Evolutionary conservation across 768 basidiomycete species (phyloP), one percentile per base, ranked within the genome.

Genomic region (Tubosaeta sp.): DNA sequence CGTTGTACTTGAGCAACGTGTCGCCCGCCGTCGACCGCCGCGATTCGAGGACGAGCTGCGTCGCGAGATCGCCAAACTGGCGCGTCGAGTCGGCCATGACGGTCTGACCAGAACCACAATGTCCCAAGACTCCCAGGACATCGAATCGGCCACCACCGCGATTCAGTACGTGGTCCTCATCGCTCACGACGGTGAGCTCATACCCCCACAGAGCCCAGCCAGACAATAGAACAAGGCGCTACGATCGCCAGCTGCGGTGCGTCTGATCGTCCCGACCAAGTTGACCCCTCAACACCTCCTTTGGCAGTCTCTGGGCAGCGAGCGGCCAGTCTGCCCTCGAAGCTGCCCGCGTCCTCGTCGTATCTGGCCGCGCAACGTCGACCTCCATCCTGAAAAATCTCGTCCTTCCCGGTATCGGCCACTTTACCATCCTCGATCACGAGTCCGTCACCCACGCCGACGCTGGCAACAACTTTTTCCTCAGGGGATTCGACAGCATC

Each of bases 391-490:
- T 99, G 51, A 98, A 99, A 78, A 98, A 98, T 65, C 85, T 98
- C 55, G 93, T 98, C 35, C 82, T 98, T 8, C 97, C 97, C 3
- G 95, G 95, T 8, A 84, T 97, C 58, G 92, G 95, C n/a, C 83
- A 89, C 64, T 98, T 97, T 67, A 95, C 95, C 44, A 82, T 98
- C 66, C 81, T 97, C 53, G 93, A 95, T 63, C 71, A 79, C 22
- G 65, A 70, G 3, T 50, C 67, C 35, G 85, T 86, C 27, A 76
- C 83, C 0, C 76, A 83, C 1, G 80, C 84, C 51, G 95, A 98
- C 61, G 84, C 92, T 0, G 94, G 94, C 1, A 91, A 93, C 76
- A 98, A 98, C 74, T 99, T 99, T 75, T 99, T 98, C 73, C 76
- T 99, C 25, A 81, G 88, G 37, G 87, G 84, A 0, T 69, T 72